phyloP scores from a whole-genome alignment of 176 grass and related monocot species.

The Pharus latifolius region DNA sequence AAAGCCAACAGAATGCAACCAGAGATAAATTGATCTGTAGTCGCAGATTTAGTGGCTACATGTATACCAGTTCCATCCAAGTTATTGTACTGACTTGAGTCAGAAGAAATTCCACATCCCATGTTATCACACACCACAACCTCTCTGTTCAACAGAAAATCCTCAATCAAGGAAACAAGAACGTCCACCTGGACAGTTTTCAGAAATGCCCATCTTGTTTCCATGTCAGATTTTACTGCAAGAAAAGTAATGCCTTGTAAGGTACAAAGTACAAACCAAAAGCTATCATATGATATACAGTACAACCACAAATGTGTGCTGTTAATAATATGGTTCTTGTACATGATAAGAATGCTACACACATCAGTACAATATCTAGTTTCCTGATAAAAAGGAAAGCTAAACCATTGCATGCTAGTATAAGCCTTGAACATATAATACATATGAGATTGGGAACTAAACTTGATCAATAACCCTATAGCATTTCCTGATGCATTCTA shows the following conservation, averaged over 20 bases:
- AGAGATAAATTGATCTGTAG: conserved; percentile 43
- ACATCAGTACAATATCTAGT: not conserved
- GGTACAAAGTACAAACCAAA: not conserved
- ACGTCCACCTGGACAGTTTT: conserved; percentile 33
- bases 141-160: conserved; percentile 59
- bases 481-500: not conserved
- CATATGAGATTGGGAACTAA: not conserved
- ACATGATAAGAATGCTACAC: not conserved
- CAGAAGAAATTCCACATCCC: conserved; percentile 13
- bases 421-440: not conserved
- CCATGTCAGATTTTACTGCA: conserved; percentile 57
- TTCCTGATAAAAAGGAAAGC: not conserved
- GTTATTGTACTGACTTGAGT: not conserved
- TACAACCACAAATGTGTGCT: not conserved
- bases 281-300: not conserved
- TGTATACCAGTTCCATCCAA: conserved; percentile 21
- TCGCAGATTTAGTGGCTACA: conserved; percentile 32
- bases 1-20: conserved; percentile 63
- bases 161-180: conserved; percentile 45
- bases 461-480: no score
- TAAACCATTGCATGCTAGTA: not conserved
- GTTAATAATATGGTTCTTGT: not conserved
- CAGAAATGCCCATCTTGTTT: conserved; percentile 32
- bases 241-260: conserved; percentile 16
- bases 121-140: conserved; percentile 41